phyloP scores from a whole-genome alignment of 23 red algal genomes.

The Gracilaria gracilis region DNA sequence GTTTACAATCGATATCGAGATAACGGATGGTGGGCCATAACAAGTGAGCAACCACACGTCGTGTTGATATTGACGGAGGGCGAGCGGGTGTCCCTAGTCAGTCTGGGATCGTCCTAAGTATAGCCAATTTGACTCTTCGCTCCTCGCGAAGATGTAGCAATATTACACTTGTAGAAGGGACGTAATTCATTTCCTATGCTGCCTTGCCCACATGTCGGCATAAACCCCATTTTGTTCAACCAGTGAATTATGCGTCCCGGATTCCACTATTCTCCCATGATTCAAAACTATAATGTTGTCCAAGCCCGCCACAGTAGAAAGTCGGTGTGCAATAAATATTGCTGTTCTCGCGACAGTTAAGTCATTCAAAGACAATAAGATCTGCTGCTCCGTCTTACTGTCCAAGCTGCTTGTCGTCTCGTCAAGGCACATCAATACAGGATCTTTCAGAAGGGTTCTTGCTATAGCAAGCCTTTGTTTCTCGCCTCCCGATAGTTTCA shows the following conservation, averaged over 20 bases:
- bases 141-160: too few species aligned
- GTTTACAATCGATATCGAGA: too few species aligned
- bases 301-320: constrained; percentile 77
- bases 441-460: constrained; percentile 86
- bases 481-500: constrained; percentile 93
- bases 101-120: too few species aligned
- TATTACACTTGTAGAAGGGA: too few species aligned
- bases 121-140: too few species aligned
- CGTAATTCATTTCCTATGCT: constrained; percentile 5
- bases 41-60: too few species aligned
- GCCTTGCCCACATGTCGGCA: constrained; percentile 82
- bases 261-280: constrained; percentile 80
- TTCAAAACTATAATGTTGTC: constrained; percentile 91
- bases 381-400: constrained; percentile 87
- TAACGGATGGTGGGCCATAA: too few species aligned
- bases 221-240: constrained; percentile 60
- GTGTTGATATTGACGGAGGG: too few species aligned
- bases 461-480: constrained; percentile 94
- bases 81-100: too few species aligned
- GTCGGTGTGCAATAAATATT: constrained; percentile 90
- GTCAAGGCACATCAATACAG: constrained; percentile 77
- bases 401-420: constrained; percentile 91
- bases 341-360: constrained; percentile 79
- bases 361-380: constrained; percentile 71
- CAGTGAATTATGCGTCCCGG: constrained; percentile 74